Conservation (phyloP, 2,329 filamentous ascomycete species). For the Pseudogymnoascus destructans region DNA sequence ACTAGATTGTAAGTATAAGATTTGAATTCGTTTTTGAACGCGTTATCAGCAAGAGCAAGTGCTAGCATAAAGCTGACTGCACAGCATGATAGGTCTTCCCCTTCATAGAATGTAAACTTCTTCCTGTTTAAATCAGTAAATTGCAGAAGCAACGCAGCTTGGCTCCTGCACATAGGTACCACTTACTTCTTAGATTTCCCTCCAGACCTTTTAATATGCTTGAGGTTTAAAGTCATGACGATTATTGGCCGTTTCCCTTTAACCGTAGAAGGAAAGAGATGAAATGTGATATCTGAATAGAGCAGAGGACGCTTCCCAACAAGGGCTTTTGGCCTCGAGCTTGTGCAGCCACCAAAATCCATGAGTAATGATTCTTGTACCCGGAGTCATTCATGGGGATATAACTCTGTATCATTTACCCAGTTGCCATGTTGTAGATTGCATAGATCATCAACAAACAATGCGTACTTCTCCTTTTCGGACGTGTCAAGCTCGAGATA, state of each 20-base stretch:
- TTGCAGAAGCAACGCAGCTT: background rate
- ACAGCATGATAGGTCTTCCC: constrained; percentile 17
- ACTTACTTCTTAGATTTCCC: constrained; percentile 18
- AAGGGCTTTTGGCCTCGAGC: constrained; percentile 19
- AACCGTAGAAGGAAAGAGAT: constrained; percentile 18
- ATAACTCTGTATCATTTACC: constrained; percentile 19
- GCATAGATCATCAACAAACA: constrained; percentile 20
- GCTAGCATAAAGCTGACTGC: constrained; percentile 18
- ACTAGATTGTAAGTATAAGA: constrained; percentile 20
- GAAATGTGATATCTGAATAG: constrained; percentile 22
- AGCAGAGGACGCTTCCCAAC: constrained; percentile 16
- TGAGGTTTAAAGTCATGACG: constrained; percentile 19
- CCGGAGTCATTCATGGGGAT: constrained; percentile 20
- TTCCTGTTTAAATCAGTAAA: constrained; percentile 15
- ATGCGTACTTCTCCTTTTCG: constrained; percentile 18
- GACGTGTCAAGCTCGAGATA: constrained; percentile 17
- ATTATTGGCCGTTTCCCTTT: constrained; percentile 16
- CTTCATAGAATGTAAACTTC: constrained; percentile 20
- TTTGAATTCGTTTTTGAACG: constrained; percentile 19
- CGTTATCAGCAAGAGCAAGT: constrained; percentile 20
- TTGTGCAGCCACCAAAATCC: constrained; percentile 18
- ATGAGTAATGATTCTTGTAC: constrained; percentile 19
- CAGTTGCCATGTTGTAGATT: constrained; percentile 18
- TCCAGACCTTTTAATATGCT: constrained; percentile 20
- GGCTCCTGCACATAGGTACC: background rate